These are phyloP conservation scores for Alternaria sp. DNA, from an alignment of 2,329 filamentous ascomycete species.

Conservation along the genomic window DNA sequence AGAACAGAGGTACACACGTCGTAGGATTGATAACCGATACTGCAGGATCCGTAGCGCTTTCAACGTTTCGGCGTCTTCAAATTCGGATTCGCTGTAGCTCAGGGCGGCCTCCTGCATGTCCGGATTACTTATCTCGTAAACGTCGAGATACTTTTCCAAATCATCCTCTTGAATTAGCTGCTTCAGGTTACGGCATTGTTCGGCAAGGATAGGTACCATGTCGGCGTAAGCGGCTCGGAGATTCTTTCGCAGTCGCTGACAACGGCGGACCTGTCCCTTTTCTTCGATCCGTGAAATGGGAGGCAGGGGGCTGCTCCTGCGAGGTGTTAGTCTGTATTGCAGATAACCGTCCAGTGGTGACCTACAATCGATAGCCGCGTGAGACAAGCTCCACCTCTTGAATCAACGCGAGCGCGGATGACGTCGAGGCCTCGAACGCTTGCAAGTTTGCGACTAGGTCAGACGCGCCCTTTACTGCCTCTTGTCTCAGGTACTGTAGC, in stretches of 20 bases:
- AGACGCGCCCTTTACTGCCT: conserved; percentile 74
- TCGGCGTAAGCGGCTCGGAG: conserved; percentile 74
- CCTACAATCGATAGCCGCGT: conserved; percentile 83
- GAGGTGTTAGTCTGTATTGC: conserved; percentile 29
- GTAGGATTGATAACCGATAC: conserved; percentile 78
- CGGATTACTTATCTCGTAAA: conserved; percentile 60
- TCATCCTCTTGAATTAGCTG: conserved; percentile 80
- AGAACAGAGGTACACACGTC: conserved; percentile 89
- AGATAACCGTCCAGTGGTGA: conserved; percentile 18
- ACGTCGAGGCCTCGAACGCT: conserved; percentile 78
- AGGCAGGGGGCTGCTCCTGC: conserved; percentile 84
- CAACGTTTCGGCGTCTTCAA: conserved; percentile 78
- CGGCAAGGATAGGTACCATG: conserved; percentile 74
- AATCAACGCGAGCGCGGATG: conserved; percentile 79
- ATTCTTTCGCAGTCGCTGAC: conserved; percentile 78
- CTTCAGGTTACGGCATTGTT: conserved; percentile 73
- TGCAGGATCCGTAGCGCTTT: conserved; percentile 73
- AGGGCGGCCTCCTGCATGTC: conserved; percentile 57
- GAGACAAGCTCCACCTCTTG: conserved; percentile 97
- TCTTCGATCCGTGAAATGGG: conserved; percentile 94
- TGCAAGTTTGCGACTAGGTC: conserved; percentile 77
- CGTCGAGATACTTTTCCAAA: conserved; percentile 88
- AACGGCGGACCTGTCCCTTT: conserved; percentile 78
- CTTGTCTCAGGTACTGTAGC: conserved; percentile 78
- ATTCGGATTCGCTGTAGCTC: conserved; percentile 69